Conservation (phyloP, 1,284 basidiomycete species). For the Caloboletus firmus region DNA sequence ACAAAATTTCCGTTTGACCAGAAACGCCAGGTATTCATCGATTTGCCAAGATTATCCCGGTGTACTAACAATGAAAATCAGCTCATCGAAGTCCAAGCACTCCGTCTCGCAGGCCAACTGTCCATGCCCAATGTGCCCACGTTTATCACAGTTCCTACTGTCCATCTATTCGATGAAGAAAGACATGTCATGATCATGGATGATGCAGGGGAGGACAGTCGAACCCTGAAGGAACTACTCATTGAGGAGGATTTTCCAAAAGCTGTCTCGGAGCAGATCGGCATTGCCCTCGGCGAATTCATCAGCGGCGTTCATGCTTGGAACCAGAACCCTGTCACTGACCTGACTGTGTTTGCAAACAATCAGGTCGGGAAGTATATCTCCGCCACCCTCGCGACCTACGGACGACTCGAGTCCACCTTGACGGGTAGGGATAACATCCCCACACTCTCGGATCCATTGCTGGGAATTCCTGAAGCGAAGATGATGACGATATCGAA, state of each 20-base stretch:
- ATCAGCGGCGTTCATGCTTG: slow-evolving; percentile 48
- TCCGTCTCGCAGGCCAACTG: slow-evolving; percentile 40
- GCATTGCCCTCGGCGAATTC: slow-evolving; percentile 51
- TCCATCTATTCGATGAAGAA: slow-evolving; percentile 50
- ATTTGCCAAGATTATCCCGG: not conserved
- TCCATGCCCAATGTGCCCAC: slow-evolving; percentile 30
- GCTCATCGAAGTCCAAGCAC: slow-evolving; percentile 53
- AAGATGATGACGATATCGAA: slow-evolving; percentile 40
- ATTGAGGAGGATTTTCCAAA: slow-evolving; percentile 37
- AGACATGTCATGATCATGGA: slow-evolving; percentile 58
- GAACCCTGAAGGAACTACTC: slow-evolving; percentile 52
- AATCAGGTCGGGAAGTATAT: slow-evolving; percentile 46
- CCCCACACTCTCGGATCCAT: slow-evolving; percentile 41
- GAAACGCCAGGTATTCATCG: slow-evolving; percentile 51
- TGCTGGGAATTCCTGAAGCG: slow-evolving; percentile 38
- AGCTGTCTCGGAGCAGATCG: slow-evolving; percentile 44
- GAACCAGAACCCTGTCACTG: slow-evolving; percentile 34
- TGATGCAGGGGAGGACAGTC: slow-evolving; percentile 47
- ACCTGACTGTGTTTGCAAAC: slow-evolving; percentile 40
- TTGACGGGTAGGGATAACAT: slow-evolving; percentile 38
- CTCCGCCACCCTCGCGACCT: slow-evolving; percentile 45
- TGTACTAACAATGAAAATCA: slow-evolving; percentile 23
- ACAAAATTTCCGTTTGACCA: slow-evolving; percentile 40
- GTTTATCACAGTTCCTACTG: slow-evolving; percentile 46
- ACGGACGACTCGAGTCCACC: slow-evolving; percentile 49